Evolutionary conservation across 225 moss, liverwort and hornwort genomes (phyloP).

Genomic region (Sphagnum contortum): DNA sequence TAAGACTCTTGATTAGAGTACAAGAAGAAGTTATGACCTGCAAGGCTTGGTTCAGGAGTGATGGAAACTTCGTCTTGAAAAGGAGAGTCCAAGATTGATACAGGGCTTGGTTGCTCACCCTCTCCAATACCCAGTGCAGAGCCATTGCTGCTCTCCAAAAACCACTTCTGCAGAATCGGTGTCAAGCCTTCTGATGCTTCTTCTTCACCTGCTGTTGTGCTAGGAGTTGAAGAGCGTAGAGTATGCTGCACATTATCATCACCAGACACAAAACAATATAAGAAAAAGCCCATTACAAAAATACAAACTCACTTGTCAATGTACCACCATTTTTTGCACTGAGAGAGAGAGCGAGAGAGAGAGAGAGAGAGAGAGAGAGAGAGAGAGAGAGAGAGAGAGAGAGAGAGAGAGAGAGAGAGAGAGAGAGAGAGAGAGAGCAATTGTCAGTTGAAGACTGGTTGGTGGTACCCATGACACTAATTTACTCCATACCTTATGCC

Average conservation of each 20-base stretch:
- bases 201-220: background rate
- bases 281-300: too few species aligned
- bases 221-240: background rate
- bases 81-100: slow-evolving; percentile 37
- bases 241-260: background rate
- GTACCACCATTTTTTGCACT: too few species aligned
- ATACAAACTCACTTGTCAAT: too few species aligned
- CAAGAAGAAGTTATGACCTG: slow-evolving; percentile 16
- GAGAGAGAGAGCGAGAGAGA: too few species aligned
- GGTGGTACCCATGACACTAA: too few species aligned
- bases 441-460: too few species aligned
- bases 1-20: too few species aligned
- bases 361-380: too few species aligned
- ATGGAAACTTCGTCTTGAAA: slow-evolving; percentile 46
- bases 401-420: too few species aligned
- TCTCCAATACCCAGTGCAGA: slow-evolving; percentile 16
- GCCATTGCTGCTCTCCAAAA: background rate
- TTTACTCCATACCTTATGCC: slow-evolving; percentile 16
- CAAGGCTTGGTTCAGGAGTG: slow-evolving; percentile 27
- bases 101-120: slow-evolving; percentile 42
- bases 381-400: too few species aligned
- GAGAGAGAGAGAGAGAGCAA: too few species aligned
- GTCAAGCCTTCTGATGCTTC: slow-evolving; percentile 6
- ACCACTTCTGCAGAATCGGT: slow-evolving; percentile 12
- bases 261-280: too few species aligned